Percentiles rank a stretch among this genome's conserved stretches.
These are phyloP conservation scores for Candida tallmaniae DNA, from an alignment of 805 yeast genomes.

Conservation along the genomic window DNA sequence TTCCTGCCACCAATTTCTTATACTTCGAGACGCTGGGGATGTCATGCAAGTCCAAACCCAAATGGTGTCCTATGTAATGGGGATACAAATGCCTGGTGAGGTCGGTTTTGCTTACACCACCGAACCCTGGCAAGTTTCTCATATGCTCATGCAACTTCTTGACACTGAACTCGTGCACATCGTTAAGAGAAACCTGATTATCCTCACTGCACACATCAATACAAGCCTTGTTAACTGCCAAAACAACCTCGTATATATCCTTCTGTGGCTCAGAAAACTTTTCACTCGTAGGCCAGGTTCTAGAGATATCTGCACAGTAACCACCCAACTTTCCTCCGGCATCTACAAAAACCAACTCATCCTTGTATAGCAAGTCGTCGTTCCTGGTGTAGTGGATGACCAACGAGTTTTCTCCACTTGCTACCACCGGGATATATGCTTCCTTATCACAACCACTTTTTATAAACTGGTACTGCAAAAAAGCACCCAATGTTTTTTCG, in stretches of 20 bases:
- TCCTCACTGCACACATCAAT: constrained; percentile 62
- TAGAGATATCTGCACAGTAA: constrained; percentile 90
- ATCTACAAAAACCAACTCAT: constrained; percentile 86
- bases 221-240: constrained; percentile 75
- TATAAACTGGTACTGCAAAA: constrained; percentile 75
- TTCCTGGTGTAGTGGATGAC: constrained; percentile 93
- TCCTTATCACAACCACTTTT: constrained; percentile 84
- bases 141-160: constrained; percentile 57
- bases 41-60: constrained; percentile 91
- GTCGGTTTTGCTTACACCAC: constrained; percentile 46
- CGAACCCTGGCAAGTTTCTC: constrained; percentile 64
- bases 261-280: constrained; percentile 71
- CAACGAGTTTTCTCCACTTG: constrained; percentile 85
- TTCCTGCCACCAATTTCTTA: constrained; percentile 54
- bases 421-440: constrained; percentile 95
- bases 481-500: constrained; percentile 78
- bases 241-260: constrained; percentile 84
- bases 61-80: constrained; percentile 92
- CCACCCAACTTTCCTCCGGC: constrained; percentile 95
- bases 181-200: constrained; percentile 55
- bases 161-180: constrained; percentile 70
- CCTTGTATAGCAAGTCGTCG: constrained; percentile 71
- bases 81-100: constrained; percentile 64
- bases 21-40: constrained; percentile 60
- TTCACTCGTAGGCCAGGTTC: constrained; percentile 92